These are phyloP conservation scores for Scheffersomyces amazonensis DNA, from an alignment of 805 yeast species.

Conservation along the genomic window DNA sequence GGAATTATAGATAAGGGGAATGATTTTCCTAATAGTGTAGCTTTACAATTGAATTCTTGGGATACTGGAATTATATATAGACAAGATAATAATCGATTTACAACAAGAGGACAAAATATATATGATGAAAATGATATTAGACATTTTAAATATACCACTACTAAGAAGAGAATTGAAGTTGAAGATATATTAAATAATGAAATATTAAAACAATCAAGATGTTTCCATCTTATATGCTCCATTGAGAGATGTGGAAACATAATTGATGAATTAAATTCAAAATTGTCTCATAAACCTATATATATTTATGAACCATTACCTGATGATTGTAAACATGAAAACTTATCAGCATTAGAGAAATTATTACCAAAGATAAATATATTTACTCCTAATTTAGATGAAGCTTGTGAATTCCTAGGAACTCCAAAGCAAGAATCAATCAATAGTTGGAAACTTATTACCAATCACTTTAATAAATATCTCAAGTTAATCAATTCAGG, in stretches of 20 bases:
- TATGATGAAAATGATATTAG: conserved; percentile 61
- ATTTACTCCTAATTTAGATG: conserved; percentile 82
- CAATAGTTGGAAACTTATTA: conserved; percentile 29
- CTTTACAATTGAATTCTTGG: conserved; percentile 54
- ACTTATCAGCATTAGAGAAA: conserved; percentile 25
- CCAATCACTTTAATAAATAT: conserved; percentile 36
- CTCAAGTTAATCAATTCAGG: conserved; percentile 43
- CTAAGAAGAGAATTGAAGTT: conserved; percentile 57
- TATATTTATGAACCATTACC: conserved; percentile 89
- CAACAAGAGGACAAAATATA: conserved; percentile 80
- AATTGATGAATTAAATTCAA: conserved; percentile 28
- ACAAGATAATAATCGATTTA: conserved; percentile 47
- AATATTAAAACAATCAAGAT: conserved; percentile 31
- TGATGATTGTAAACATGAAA: conserved; percentile 58
- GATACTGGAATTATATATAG: conserved; percentile 58
- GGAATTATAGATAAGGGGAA: conserved; percentile 78
- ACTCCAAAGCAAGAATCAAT: conserved; percentile 40
- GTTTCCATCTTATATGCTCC: conserved; percentile 75
- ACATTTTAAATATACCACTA: conserved; percentile 57
- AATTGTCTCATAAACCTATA: conserved; percentile 26
- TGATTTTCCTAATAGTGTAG: conserved; percentile 62
- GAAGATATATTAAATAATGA: conserved; percentile 47
- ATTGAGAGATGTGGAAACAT: conserved; percentile 57
- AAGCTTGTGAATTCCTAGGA: conserved; percentile 66
- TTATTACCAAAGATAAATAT: conserved; percentile 50